These are phyloP conservation scores for Penicillium sp. DNA, from an alignment of 2,329 filamentous ascomycete genomes.

Conservation along the genomic window DNA sequence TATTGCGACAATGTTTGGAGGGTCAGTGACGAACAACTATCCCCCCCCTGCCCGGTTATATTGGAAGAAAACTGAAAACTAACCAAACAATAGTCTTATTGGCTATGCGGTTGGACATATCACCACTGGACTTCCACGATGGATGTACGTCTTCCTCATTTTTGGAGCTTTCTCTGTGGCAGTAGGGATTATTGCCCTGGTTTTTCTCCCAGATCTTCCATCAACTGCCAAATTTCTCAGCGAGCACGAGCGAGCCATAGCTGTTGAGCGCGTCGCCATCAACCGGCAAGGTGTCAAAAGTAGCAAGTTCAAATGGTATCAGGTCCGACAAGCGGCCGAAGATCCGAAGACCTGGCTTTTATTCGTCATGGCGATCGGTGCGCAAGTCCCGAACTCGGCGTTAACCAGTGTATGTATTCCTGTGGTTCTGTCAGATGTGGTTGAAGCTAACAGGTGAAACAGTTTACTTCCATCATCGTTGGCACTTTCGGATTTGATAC, in stretches of 20 bases:
- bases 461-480: conserved; percentile 50
- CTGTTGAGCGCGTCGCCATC: conserved; percentile 51
- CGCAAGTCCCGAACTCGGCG: conserved; percentile 57
- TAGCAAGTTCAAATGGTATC: conserved; percentile 47
- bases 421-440: neutral
- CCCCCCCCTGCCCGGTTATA: too few relatives aligned
- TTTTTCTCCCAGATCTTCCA: conserved; percentile 46
- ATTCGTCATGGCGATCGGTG: conserved; percentile 53
- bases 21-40: conserved; percentile 23
- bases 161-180: conserved; percentile 43
- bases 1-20: conserved; percentile 61
- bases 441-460: neutral
- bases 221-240: conserved; percentile 45
- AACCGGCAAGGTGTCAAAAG: conserved; percentile 57
- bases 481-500: conserved; percentile 49
- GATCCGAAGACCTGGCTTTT: conserved; percentile 62
- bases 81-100: conserved; percentile 37
- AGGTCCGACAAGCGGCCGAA: conserved; percentile 46
- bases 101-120: conserved; percentile 62
- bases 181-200: conserved; percentile 36
- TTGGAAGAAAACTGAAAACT: neutral
- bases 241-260: conserved; percentile 53
- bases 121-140: conserved; percentile 47
- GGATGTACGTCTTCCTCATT: conserved; percentile 61
- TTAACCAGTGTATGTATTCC: conserved; percentile 44